Evolutionary conservation across 2,329 filamentous ascomycete genomes (phyloP), one percentile per base, ranked within the genome.

Genomic region (Emydomyces testavorans): DNA sequence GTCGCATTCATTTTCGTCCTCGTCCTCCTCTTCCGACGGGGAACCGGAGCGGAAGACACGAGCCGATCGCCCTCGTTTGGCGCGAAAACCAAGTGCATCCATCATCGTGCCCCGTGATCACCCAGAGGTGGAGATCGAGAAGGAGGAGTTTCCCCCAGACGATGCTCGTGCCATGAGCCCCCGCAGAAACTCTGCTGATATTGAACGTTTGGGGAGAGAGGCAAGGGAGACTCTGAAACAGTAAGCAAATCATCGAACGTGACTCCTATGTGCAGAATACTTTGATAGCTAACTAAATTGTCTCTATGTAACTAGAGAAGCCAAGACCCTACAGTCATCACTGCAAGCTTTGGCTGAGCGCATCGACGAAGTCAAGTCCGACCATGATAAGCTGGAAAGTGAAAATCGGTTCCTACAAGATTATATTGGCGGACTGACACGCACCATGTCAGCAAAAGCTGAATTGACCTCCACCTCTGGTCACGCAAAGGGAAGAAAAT

Each of bases 381-480:
- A 96, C 62, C 89, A 98, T 62, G 87, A 95, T 69, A 95, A 94
- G 68, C 79, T 98, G 47, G 89, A 96, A 66, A 92, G 78, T 65
- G 89, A 95, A 65, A 98, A 98, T 74, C 90, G 88, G 60, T 95
- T 96, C 62, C 70, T 98, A 40, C 90, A 96, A 66, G 94, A 94
- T 65, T 96, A 96, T 64, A 96, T 96, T 59, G 90, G 90, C 55
- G 90, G 94, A 61, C 75, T 96, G 48, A 96, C 94, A 78, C 85
- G 86, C 59, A 80, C 77, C 47, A 71, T 73, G 70, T 70, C 68
- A 41, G 68, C 68, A 48, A 70, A 68, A 56, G 75, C 72, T 57
- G 79, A 79, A 60, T 73, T 80, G 44, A 67, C 72, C 23, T 71
- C 69, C 2, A 67, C 72, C 29, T 70, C 69, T 48, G 71, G 73